Percentiles rank a stretch among this genome's conserved stretches.
Evolutionary conservation across 768 basidiomycete genomes (phyloP).

Genomic region (Calvatia gigantea): DNA sequence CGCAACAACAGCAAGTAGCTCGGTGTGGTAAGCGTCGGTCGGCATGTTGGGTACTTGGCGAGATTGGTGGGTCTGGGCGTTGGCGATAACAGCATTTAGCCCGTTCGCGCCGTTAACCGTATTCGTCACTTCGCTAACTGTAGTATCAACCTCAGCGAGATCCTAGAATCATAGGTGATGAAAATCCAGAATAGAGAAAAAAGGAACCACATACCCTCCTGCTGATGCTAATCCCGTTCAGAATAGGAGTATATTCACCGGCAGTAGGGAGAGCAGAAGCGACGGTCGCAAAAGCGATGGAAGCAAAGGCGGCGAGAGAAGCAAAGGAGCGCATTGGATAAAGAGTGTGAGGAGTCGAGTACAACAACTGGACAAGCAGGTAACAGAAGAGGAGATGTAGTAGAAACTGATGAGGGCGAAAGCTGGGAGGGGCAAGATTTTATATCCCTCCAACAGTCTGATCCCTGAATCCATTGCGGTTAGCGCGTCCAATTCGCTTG

Average conservation of each 20-base stretch:
- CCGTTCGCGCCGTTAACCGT: background rate
- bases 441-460: background rate
- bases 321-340: slow-evolving; percentile 6
- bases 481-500: background rate
- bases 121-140: background rate
- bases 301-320: slow-evolving; percentile 16
- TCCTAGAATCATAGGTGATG: background rate
- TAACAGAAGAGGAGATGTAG: background rate
- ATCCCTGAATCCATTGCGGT: background rate
- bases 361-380: slow-evolving; percentile 5
- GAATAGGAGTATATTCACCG: background rate
- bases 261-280: slow-evolving; percentile 10
- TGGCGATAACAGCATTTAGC: background rate
- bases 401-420: background rate
- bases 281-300: slow-evolving; percentile 9
- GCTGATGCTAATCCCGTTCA: background rate
- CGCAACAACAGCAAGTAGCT: background rate
- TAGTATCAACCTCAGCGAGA: background rate
- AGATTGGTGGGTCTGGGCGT: background rate
- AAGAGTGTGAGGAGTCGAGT: slow-evolving; percentile 14
- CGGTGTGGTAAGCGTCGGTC: background rate
- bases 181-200: too few relatives aligned
- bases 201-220: background rate
- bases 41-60: background rate
- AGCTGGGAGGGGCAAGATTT: background rate